phyloP scores from a whole-genome alignment of 352 stramenopile species.

The Phytophthora macrochlamydospora region DNA sequence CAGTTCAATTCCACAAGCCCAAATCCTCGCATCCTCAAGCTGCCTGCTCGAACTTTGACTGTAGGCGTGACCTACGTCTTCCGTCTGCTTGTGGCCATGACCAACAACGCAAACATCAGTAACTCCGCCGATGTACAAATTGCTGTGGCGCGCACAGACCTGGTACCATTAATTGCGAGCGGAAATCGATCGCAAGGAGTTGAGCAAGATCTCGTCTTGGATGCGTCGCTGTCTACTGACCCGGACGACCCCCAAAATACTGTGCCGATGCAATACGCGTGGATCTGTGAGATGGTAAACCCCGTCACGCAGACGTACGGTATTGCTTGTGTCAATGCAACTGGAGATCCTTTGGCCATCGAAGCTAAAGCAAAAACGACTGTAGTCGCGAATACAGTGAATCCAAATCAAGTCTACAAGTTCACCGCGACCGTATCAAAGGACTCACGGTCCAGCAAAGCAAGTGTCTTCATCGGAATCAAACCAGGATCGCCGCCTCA shows the following conservation, averaged over 20 bases:
- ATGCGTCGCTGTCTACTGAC: conserved; percentile 58
- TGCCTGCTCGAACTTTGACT: conserved; percentile 51
- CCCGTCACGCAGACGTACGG: conserved; percentile 34
- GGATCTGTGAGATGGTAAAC: conserved; percentile 44
- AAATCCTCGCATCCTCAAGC: conserved; percentile 59
- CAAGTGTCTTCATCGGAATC: conserved; percentile 51
- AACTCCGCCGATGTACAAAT: conserved; percentile 60
- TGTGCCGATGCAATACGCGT: conserved; percentile 45
- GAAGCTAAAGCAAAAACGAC: conserved; percentile 34
- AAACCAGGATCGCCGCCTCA: conserved; percentile 53
- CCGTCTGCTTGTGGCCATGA: conserved; percentile 57
- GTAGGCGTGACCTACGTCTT: conserved; percentile 68
- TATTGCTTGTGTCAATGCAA: conserved; percentile 34
- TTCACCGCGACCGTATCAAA: conserved; percentile 53
- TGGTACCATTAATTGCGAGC: conserved; percentile 43
- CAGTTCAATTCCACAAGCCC: conserved; percentile 59
- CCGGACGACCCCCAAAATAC: conserved; percentile 46
- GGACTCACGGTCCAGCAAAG: conserved; percentile 35
- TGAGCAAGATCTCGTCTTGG: conserved; percentile 54
- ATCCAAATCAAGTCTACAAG: conserved; percentile 58
- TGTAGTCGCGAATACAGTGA: conserved; percentile 47
- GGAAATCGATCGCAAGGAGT: conserved; percentile 58
- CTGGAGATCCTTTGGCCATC: conserved; percentile 25
- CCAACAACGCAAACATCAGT: conserved; percentile 44
- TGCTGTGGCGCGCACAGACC: conserved; percentile 41